phyloP scores from a whole-genome alignment of 768 basidiomycete genomes.

The Naganishia randhawae region DNA sequence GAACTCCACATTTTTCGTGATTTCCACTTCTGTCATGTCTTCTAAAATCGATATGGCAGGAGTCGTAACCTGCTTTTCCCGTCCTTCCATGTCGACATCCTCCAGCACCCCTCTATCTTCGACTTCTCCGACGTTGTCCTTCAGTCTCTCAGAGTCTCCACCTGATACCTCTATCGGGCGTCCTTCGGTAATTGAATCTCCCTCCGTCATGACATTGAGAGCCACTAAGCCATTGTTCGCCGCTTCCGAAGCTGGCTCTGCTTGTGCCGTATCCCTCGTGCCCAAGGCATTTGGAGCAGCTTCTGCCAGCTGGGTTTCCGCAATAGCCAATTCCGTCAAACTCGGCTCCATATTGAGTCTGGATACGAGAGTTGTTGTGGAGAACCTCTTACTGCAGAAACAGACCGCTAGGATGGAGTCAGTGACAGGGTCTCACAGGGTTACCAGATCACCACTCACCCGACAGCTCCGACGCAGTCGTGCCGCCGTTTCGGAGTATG shows the following conservation, averaged over 20 bases:
- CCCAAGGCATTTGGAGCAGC: background rate
- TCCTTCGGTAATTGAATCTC: background rate
- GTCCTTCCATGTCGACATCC: background rate
- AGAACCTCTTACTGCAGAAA: background rate
- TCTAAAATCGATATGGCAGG: background rate
- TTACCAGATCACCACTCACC: background rate
- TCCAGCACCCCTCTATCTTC: background rate
- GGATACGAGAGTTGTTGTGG: background rate
- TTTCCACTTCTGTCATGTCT: background rate
- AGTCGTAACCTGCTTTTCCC: background rate
- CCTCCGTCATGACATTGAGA: background rate
- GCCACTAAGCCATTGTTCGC: too few species aligned
- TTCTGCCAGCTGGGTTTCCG: conserved; percentile 11
- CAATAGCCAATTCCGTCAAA: conserved; percentile 3
- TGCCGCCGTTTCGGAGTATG: background rate
- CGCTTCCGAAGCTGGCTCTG: background rate
- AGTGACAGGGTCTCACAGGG: background rate
- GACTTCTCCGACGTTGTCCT: background rate
- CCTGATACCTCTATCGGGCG: background rate
- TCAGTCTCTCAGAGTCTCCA: background rate
- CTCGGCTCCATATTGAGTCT: conserved; percentile 12
- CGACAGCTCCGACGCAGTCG: background rate
- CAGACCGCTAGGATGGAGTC: too few species aligned
- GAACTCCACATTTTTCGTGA: background rate
- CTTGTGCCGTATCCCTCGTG: background rate